Conservation (phyloP, 1,139 yeast genomes). For the Yamadazyma jaroonii region DNA sequence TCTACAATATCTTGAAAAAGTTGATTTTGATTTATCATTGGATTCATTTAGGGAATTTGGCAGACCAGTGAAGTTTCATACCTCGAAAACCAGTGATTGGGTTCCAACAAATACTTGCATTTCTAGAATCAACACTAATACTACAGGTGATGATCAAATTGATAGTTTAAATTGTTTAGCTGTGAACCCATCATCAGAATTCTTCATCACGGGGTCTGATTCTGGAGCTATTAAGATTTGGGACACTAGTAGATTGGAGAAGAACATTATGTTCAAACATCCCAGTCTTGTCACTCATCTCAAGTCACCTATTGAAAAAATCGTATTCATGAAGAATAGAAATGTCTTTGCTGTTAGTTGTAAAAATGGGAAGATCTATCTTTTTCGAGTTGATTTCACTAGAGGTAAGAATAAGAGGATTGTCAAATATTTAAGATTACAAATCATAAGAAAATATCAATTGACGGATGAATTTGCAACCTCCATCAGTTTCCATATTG, state of each 20-base stretch:
- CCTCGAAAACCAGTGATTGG: constrained; percentile 12
- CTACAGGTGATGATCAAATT: constrained; percentile 15
- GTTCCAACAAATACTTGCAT: constrained; percentile 51
- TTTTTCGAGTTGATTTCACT: constrained; percentile 55
- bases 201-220: constrained; percentile 76
- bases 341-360: constrained; percentile 70
- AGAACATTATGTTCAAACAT: constrained; percentile 55
- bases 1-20: constrained; percentile 49
- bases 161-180: constrained; percentile 54
- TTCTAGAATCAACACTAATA: constrained; percentile 41
- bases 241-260: constrained; percentile 69
- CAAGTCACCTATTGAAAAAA: constrained; percentile 44
- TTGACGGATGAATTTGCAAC: constrained; percentile 39
- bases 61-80: constrained; percentile 9
- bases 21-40: constrained; percentile 55
- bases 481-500: constrained; percentile 35
- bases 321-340: constrained; percentile 57
- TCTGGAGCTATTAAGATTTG: constrained; percentile 72
- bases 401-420: constrained; percentile 34
- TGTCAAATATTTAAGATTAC: constrained; percentile 32
- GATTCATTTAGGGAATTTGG: constrained; percentile 75
- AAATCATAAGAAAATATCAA: constrained; percentile 42
- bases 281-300: constrained; percentile 51
- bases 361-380: constrained; percentile 56
- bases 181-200: constrained; percentile 60